Evolutionary conservation across 2,329 filamentous ascomycete species (phyloP).

Genomic region (Cryphonectria radicalis): DNA sequence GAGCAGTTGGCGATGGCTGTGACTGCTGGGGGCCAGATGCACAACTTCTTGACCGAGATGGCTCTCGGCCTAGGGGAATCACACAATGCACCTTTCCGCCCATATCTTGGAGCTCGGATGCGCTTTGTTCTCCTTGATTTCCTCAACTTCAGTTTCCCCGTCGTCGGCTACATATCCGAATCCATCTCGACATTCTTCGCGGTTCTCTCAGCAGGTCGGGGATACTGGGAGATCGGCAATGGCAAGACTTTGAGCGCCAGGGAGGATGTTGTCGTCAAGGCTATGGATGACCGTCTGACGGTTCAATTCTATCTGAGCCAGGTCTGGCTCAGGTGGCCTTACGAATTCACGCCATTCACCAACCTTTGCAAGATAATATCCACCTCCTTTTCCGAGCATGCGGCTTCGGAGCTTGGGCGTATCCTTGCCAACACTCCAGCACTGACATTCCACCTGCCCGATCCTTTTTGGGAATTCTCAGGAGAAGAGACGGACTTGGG

Average conservation of each 20-base stretch:
- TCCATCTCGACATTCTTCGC: conserved; percentile 69
- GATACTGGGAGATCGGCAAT: conserved; percentile 58
- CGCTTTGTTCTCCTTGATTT: conserved; percentile 71
- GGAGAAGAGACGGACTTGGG: conserved; percentile 88
- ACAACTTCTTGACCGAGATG: conserved; percentile 58
- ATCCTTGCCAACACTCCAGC: conserved; percentile 68
- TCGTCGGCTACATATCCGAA: conserved; percentile 74
- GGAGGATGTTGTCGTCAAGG: conserved; percentile 42
- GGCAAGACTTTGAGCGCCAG: conserved; percentile 43
- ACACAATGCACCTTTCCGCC: conserved; percentile 52
- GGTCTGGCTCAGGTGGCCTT: conserved; percentile 79
- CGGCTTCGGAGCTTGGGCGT: conserved; percentile 49
- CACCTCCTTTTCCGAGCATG: conserved; percentile 48
- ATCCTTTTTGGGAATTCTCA: conserved; percentile 72
- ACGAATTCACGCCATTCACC: conserved; percentile 80
- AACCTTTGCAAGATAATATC: conserved; percentile 70
- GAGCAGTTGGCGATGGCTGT: conserved; percentile 55
- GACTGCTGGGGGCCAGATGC: conserved; percentile 56
- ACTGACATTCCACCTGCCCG: conserved; percentile 78
- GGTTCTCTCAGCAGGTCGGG: conserved; percentile 60
- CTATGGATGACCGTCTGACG: conserved; percentile 61
- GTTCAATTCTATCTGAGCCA: conserved; percentile 66
- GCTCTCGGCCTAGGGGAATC: conserved; percentile 51
- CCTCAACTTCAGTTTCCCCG: conserved; percentile 67
- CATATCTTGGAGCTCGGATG: conserved; percentile 64